phyloP scores from a whole-genome alignment of 148 eudicot species.

The Pharnaceum exiguum region DNA sequence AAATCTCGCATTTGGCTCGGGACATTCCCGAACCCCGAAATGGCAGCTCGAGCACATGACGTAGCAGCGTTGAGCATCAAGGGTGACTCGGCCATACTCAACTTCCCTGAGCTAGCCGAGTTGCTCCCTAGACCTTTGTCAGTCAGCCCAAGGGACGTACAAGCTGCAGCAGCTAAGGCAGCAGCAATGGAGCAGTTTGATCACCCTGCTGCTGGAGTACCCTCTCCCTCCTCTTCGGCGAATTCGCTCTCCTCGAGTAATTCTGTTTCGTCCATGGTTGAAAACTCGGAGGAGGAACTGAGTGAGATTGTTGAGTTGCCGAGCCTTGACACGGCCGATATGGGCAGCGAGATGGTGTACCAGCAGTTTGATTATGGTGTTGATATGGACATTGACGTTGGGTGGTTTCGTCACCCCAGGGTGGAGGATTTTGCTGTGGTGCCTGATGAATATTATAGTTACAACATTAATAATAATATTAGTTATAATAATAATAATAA shows the following conservation, averaged over 20 bases:
- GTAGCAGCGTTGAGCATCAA: conserved; percentile 74
- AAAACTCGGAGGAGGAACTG: conserved; percentile 49
- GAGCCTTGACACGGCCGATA: conserved; percentile 42
- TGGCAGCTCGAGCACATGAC: conserved; percentile 92
- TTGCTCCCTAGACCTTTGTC: conserved; percentile 62
- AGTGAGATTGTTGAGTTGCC: conserved; percentile 72
- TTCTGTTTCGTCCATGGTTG: conserved; percentile 24
- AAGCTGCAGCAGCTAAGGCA: conserved; percentile 80
- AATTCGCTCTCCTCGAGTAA: conserved; percentile 8
- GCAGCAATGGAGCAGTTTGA: conserved; percentile 66
- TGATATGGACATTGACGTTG: conserved; percentile 27
- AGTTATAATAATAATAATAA: too few relatives aligned
- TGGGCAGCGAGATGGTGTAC: conserved; percentile 41
- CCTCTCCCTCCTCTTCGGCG: conserved; percentile 16
- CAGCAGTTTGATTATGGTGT: conserved; percentile 1
- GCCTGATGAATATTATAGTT: conserved; percentile 23
- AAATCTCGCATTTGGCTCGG: conserved; percentile 92
- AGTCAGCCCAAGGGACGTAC: conserved; percentile 58
- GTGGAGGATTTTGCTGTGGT: conserved; percentile 21
- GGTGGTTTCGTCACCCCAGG: conserved; percentile 45
- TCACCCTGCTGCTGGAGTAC: too few relatives aligned
- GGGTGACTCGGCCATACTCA: conserved; percentile 68
- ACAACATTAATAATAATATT: too few relatives aligned
- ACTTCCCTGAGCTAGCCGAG: conserved; percentile 65
- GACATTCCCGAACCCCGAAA: conserved; percentile 69